Conservation (phyloP, 805 yeast genomes). For the Cyberlindnera mississippiensis region DNA sequence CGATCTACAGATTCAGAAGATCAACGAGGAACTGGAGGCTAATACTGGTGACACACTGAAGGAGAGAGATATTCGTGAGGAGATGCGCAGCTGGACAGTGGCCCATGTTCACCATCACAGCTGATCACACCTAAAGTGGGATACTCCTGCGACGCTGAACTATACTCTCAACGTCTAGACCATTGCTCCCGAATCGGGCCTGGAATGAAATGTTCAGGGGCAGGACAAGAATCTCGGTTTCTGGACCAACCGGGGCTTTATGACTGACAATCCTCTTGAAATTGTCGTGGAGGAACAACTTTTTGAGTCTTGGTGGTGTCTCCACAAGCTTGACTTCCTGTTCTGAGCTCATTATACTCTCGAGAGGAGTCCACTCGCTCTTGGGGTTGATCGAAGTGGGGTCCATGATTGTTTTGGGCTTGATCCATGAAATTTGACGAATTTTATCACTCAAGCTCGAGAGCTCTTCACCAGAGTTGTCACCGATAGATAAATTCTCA, state of each 20-base stretch:
- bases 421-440: slow-evolving; percentile 8
- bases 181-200: too few species aligned
- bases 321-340: not conserved
- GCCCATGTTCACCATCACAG: slow-evolving; percentile 5
- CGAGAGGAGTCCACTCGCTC: slow-evolving; percentile 2
- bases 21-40: not conserved
- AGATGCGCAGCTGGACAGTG: slow-evolving; percentile 41
- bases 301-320: not conserved
- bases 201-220: not conserved
- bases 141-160: too few species aligned
- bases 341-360: not conserved
- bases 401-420: slow-evolving; percentile 4
- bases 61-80: slow-evolving; percentile 32
- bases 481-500: not conserved
- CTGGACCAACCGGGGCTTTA: not conserved
- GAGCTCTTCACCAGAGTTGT: slow-evolving; percentile 3
- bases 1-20: slow-evolving; percentile 29
- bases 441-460: slow-evolving; percentile 1
- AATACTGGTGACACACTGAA: slow-evolving; percentile 5
- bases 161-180: too few species aligned
- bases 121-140: not conserved
- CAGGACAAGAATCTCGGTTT: not conserved
- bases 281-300: slow-evolving; percentile 5
- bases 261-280: slow-evolving; percentile 7
- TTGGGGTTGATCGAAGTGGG: not conserved